Evolutionary conservation across 106 monocot species (phyloP).

Genomic region (Acanthochlamys bracteata): DNA sequence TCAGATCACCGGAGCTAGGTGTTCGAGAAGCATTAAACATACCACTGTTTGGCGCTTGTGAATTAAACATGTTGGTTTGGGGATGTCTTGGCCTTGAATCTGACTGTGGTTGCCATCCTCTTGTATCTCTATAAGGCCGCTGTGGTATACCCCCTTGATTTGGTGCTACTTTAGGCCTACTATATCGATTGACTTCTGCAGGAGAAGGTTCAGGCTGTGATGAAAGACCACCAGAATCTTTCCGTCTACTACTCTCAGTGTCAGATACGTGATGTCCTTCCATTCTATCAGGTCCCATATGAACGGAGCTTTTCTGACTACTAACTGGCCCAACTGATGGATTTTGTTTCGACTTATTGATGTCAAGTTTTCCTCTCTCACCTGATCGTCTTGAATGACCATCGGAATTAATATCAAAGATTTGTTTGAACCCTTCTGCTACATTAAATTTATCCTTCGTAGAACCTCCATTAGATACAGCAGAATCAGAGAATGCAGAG

Average conservation of each 20-base stretch:
- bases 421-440: not conserved
- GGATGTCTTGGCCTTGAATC: slow-evolving; percentile 15
- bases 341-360: not conserved
- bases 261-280: not conserved
- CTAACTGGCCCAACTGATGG: not conserved
- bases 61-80: not conserved
- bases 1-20: slow-evolving; percentile 12
- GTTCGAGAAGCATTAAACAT: not conserved
- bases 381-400: not conserved
- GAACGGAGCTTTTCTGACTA: not conserved
- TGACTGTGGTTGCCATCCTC: not conserved
- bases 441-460: not conserved
- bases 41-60: slow-evolving; percentile 9
- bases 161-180: not conserved
- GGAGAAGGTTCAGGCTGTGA: slow-evolving; percentile 4
- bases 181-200: slow-evolving; percentile 25
- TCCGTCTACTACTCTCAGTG: not conserved
- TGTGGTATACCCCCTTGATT: slow-evolving; percentile 17
- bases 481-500: not conserved
- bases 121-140: slow-evolving; percentile 2
- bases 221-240: not conserved
- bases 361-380: not conserved
- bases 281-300: not conserved
- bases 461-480: not conserved
- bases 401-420: not conserved